Evolutionary conservation across 2,329 filamentous ascomycete species (phyloP).

Genomic region (Claviceps lovelessii): DNA sequence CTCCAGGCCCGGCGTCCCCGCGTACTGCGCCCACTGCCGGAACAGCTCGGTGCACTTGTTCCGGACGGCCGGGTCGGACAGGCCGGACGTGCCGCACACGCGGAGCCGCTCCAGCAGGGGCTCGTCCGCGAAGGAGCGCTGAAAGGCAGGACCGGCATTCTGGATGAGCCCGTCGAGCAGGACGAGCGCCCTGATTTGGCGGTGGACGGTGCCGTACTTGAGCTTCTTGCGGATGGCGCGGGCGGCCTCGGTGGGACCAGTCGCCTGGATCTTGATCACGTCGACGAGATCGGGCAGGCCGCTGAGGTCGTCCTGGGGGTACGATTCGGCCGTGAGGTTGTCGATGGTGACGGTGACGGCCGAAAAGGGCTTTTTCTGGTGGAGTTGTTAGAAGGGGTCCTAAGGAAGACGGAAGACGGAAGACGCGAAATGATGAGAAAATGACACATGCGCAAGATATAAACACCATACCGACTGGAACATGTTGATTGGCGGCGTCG

Average conservation of each 20-base stretch:
- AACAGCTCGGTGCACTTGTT: slow-evolving; percentile 82
- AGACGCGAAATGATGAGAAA: not conserved
- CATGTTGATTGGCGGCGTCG: slow-evolving; percentile 8
- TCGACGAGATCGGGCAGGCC: slow-evolving; percentile 91
- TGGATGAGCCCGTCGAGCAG: slow-evolving; percentile 89
- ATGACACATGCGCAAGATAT: not conserved
- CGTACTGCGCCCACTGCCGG: slow-evolving; percentile 77
- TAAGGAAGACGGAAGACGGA: no score
- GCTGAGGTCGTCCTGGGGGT: slow-evolving; percentile 79
- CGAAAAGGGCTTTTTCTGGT: slow-evolving; percentile 63
- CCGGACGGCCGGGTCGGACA: slow-evolving; percentile 74
- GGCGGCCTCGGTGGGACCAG: slow-evolving; percentile 77
- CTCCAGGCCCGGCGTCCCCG: slow-evolving; percentile 64
- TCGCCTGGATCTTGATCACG: slow-evolving; percentile 75
- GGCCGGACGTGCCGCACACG: slow-evolving; percentile 69
- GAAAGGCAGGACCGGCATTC: slow-evolving; percentile 79
- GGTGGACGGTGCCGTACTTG: slow-evolving; percentile 93
- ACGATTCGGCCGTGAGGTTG: slow-evolving; percentile 74
- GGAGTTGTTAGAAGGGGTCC: no score
- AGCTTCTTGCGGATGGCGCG: slow-evolving; percentile 92
- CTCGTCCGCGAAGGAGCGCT: slow-evolving; percentile 78
- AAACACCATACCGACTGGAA: slow-evolving; percentile 15
- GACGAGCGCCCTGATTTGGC: slow-evolving; percentile 75
- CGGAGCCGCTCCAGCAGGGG: slow-evolving; percentile 81
- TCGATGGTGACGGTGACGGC: slow-evolving; percentile 89